Evolutionary conservation across 1,139 yeast genomes (phyloP), one percentile per base, ranked within the genome.

Genomic region (Maudiozyma humilis): DNA sequence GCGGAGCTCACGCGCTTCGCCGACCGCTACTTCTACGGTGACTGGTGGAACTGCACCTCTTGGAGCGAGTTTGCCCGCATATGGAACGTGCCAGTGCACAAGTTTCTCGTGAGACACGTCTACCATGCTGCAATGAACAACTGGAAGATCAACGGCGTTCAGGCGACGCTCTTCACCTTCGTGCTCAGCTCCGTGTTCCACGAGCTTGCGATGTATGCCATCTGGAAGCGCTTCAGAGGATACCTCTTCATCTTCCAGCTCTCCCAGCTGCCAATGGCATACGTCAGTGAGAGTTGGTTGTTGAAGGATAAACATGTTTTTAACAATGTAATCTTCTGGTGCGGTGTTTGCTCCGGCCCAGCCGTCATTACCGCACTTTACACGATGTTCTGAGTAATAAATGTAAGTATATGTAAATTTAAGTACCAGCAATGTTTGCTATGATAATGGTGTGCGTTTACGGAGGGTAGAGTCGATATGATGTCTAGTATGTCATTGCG

Each of bases 41-140:
- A 86, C 30, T 88, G 96, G 96, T 88, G 96, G 96, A 84, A 88
- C 53, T 82, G 91, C 50, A 76, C 82, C 29, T 82, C 86, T 39
- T 89, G 95, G 94, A 83, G 84, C 41, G 88, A 86, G 60, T 89
- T 83, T 66, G 82, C 96, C 5, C 72, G 95, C 51, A 78, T 83
- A 51, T 89, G 97, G 96, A 88, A 89, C 60, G 73, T 76, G 4
- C 95, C 96, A 0, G 96, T 89, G 13, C 95, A 89, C 62, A 75
- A 78, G 52, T 89, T 89, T 55, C 67, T 89, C 48, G 69, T 86
- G 38, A 75, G 96, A 50, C 96, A 89, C 60, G 96, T 88, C 8
- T 89, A 88, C 63, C 95, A 86, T 59, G 79, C 93, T 14, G 77
- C 88, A 17, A 82, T 88, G 47, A 78, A 89, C 48, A 78, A 86